Evolutionary conservation across 2,329 filamentous ascomycete species (phyloP).

Genomic region (Cladosporium velox): DNA sequence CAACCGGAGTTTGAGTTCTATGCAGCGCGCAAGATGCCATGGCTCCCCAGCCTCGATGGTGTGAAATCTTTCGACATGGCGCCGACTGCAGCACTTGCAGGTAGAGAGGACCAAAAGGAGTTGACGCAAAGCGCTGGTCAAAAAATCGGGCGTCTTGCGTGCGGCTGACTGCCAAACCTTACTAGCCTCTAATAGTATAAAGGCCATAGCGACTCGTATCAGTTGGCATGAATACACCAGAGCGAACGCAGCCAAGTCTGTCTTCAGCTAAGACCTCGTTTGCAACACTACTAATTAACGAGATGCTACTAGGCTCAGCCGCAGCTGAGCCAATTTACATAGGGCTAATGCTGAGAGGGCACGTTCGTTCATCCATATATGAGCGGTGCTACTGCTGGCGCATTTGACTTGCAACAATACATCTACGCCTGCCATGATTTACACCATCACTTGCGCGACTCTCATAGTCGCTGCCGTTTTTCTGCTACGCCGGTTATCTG

Average conservation of each 20-base stretch:
- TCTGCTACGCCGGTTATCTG: neutral
- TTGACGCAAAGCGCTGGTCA: too few species aligned
- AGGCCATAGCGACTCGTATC: neutral
- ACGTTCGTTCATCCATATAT: neutral
- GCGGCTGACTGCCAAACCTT: too few species aligned
- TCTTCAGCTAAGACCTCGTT: neutral
- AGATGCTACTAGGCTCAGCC: neutral
- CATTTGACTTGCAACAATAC: neutral
- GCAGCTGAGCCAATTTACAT: neutral
- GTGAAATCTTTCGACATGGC: neutral
- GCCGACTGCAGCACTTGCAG: slow-evolving; percentile 2
- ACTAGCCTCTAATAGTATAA: too few species aligned
- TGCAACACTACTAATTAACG: neutral
- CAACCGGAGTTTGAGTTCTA: slow-evolving; percentile 25
- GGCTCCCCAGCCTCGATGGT: neutral
- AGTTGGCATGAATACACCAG: neutral
- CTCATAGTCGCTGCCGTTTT: neutral
- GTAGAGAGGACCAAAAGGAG: neutral
- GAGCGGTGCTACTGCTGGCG: neutral
- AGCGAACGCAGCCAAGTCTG: neutral
- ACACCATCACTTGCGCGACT: neutral
- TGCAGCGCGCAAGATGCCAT: neutral
- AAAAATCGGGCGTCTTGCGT: too few species aligned
- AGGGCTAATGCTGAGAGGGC: neutral
- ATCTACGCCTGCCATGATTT: neutral